These are phyloP conservation scores for Trichoderma simmonsii DNA, from an alignment of 2,329 filamentous ascomycete species.

Conservation along the genomic window DNA sequence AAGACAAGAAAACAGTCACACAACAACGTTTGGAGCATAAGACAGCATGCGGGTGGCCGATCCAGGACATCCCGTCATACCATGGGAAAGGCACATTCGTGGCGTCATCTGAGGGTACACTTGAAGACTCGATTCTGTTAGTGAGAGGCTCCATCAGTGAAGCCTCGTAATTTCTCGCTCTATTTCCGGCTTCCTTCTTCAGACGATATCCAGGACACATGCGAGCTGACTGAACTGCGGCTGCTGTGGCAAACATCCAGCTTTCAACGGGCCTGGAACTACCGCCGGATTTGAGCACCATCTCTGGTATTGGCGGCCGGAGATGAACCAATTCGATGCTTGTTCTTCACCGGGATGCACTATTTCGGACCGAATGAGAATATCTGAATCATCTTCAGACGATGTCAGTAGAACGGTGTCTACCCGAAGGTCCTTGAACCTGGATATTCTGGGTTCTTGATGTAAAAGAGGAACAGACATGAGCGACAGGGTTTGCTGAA, in stretches of 20 bases:
- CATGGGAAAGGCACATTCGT: not conserved
- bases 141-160: not conserved
- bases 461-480: not conserved
- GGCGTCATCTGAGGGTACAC: not conserved
- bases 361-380: constrained; percentile 13
- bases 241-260: not conserved
- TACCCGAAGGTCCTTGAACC: not conserved
- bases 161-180: not conserved
- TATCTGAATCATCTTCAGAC: not conserved
- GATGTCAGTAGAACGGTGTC: not conserved
- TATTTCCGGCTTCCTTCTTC: not conserved
- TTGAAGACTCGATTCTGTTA: not conserved
- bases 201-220: not conserved
- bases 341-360: not conserved
- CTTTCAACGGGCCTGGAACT: not conserved
- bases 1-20: constrained; percentile 4
- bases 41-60: constrained; percentile 1
- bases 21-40: constrained; percentile 9
- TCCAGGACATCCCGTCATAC: constrained; percentile 2
- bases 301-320: not conserved
- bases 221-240: not conserved
- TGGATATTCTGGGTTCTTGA: not conserved
- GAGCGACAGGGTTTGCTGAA: not conserved
- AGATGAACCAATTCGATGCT: not conserved
- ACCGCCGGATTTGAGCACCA: not conserved